These are phyloP conservation scores for Camellia oleifera DNA, from an alignment of 179 eudicot species.

Conservation along the genomic window DNA sequence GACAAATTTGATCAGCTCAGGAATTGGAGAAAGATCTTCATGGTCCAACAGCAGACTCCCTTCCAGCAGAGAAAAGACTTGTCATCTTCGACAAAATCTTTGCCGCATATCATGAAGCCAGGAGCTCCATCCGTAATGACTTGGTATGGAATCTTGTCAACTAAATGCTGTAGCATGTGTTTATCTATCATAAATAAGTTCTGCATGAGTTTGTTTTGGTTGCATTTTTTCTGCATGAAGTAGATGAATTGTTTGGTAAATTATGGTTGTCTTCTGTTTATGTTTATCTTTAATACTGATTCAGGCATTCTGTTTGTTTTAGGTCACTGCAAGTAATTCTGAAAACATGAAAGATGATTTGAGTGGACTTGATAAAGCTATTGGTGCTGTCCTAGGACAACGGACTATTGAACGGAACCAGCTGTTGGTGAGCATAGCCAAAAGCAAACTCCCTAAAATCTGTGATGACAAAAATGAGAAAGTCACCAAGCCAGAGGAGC, in stretches of 20 bases:
- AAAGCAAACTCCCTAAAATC: constrained; percentile 70
- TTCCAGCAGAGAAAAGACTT: constrained; percentile 80
- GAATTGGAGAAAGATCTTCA: constrained; percentile 87
- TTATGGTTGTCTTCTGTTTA: background rate
- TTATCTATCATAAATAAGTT: background rate
- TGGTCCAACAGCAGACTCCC: constrained; percentile 60
- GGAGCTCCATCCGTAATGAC: constrained; percentile 83
- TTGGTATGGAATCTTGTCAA: constrained; percentile 45
- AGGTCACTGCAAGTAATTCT: constrained; percentile 82
- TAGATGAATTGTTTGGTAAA: background rate
- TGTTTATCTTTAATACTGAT: constrained; percentile 4
- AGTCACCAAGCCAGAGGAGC: constrained; percentile 91
- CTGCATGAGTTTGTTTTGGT: background rate
- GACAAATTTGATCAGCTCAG: constrained; percentile 64
- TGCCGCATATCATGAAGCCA: constrained; percentile 83
- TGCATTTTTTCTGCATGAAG: background rate
- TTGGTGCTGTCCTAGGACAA: constrained; percentile 81
- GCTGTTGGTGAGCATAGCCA: constrained; percentile 76
- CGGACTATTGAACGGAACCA: constrained; percentile 91
- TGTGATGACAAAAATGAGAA: constrained; percentile 83
- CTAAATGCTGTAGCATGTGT: background rate
- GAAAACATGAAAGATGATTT: constrained; percentile 87
- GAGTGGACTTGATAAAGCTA: constrained; percentile 96
- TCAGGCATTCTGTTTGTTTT: constrained; percentile 23
- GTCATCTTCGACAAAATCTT: constrained; percentile 77